These are phyloP conservation scores for Agaricus sinodeliciosus DNA, from an alignment of 768 basidiomycete genomes.

Conservation along the genomic window DNA sequence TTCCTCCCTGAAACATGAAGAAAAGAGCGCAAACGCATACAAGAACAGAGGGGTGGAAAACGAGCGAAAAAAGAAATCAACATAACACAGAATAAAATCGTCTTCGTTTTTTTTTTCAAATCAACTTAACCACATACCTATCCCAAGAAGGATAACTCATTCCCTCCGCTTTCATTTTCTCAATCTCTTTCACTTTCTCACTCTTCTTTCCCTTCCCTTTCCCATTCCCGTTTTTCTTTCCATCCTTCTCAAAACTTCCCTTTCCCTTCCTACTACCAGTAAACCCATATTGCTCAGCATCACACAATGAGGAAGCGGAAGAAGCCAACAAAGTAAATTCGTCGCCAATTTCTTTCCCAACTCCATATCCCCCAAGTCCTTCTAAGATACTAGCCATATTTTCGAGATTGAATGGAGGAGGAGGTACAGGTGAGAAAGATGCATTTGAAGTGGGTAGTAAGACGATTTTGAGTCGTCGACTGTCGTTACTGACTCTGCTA, in stretches of 20 bases:
- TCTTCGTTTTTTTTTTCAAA: not conserved
- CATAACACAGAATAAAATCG: not conserved
- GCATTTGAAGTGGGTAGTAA: slow-evolving; percentile 22
- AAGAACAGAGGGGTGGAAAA: too few species aligned
- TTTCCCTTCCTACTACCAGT: slow-evolving; percentile 14
- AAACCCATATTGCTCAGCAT: slow-evolving; percentile 4
- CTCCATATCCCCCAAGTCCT: too few species aligned
- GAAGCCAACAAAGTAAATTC: too few species aligned
- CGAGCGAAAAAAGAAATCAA: not conserved
- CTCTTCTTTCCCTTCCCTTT: slow-evolving; percentile 18
- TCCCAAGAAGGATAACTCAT: slow-evolving; percentile 60
- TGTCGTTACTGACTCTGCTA: slow-evolving; percentile 41
- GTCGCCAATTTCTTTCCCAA: too few species aligned
- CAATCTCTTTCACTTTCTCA: slow-evolving; percentile 23
- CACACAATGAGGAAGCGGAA: too few species aligned
- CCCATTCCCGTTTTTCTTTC: not conserved
- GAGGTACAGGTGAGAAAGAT: slow-evolving; percentile 11
- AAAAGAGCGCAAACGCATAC: too few species aligned
- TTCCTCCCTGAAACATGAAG: too few species aligned
- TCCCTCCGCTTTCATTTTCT: slow-evolving; percentile 36
- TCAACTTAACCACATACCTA: slow-evolving; percentile 43
- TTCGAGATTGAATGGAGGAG: slow-evolving; percentile 3
- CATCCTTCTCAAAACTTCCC: too few species aligned
- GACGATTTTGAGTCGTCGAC: slow-evolving; percentile 46
- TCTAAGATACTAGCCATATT: slow-evolving; percentile 1